Conservation (phyloP, 768 basidiomycete genomes). For the Grammothele lineata region DNA sequence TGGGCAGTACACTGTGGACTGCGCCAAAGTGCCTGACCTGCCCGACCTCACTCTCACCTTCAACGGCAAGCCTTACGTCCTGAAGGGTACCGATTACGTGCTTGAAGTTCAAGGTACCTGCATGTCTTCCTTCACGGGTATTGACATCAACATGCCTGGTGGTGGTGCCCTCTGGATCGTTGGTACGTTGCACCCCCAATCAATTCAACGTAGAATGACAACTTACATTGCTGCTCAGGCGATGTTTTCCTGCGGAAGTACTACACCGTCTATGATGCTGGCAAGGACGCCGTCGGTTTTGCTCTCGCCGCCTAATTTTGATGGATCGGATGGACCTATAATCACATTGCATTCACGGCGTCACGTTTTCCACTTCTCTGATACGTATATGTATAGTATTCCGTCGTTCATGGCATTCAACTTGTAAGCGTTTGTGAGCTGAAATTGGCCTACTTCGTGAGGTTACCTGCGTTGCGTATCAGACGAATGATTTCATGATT, state of each 20-base stretch:
- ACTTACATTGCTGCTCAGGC: slow-evolving; percentile 37
- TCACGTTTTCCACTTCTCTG: background rate
- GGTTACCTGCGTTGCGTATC: too few species aligned
- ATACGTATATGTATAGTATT: slow-evolving; percentile 15
- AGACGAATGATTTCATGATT: too few species aligned
- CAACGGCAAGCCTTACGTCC: slow-evolving; percentile 69
- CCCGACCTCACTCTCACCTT: slow-evolving; percentile 87
- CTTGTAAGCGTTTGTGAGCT: too few species aligned
- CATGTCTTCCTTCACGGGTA: slow-evolving; percentile 87
- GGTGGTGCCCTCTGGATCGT: slow-evolving; percentile 85
- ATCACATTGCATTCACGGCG: background rate
- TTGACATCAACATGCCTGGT: slow-evolving; percentile 79
- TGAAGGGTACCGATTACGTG: slow-evolving; percentile 86
- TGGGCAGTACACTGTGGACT: slow-evolving; percentile 92
- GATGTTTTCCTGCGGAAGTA: slow-evolving; percentile 91
- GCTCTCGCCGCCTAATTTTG: slow-evolving; percentile 41
- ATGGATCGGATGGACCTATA: background rate
- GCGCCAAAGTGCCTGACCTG: slow-evolving; percentile 75
- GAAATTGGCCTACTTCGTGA: too few species aligned
- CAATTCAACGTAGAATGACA: background rate
- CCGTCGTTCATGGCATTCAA: slow-evolving; percentile 3
- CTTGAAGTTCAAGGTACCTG: slow-evolving; percentile 90
- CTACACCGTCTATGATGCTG: slow-evolving; percentile 87
- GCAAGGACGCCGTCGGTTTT: slow-evolving; percentile 78
- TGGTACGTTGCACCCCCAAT: slow-evolving; percentile 41